Conservation (phyloP, 768 basidiomycete species). For the Tephrocybe sp. region DNA sequence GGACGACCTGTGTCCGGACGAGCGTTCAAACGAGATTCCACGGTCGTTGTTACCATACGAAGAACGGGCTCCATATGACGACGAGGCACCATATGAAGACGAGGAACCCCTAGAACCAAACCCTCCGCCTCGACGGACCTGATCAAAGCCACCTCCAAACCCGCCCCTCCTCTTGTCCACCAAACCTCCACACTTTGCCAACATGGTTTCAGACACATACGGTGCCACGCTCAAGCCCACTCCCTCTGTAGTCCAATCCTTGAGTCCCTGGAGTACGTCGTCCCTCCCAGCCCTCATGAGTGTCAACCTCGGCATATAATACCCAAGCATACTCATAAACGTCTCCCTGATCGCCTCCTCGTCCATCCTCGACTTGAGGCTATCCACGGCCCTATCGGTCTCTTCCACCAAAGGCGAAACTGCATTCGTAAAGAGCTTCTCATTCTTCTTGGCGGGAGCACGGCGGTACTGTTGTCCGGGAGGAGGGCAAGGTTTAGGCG, state of each 20-base stretch:
- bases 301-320: slow-evolving; percentile 55
- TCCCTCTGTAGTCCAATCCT: slow-evolving; percentile 60
- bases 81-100: no score
- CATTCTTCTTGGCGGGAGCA: not conserved
- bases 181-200: slow-evolving; percentile 25
- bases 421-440: slow-evolving; percentile 14
- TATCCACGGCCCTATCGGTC: slow-evolving; percentile 27
- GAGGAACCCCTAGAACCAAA: slow-evolving; percentile 1
- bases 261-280: slow-evolving; percentile 54
- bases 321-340: slow-evolving; percentile 70
- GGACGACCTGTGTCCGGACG: not conserved
- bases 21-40: no score
- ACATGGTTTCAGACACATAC: slow-evolving; percentile 47
- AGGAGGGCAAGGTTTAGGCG: not conserved
- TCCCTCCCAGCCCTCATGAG: slow-evolving; percentile 46
- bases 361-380: slow-evolving; percentile 40
- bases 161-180: not conserved
- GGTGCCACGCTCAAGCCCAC: slow-evolving; percentile 54
- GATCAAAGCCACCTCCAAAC: not conserved
- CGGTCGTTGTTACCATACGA: no score
- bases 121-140: not conserved
- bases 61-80: no score
- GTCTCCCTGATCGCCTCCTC: slow-evolving; percentile 55
- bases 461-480: not conserved
- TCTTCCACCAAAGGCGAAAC: slow-evolving; percentile 23